These are phyloP conservation scores for Mrakia hoshinonis DNA, from an alignment of 768 basidiomycete species.

Conservation along the genomic window DNA sequence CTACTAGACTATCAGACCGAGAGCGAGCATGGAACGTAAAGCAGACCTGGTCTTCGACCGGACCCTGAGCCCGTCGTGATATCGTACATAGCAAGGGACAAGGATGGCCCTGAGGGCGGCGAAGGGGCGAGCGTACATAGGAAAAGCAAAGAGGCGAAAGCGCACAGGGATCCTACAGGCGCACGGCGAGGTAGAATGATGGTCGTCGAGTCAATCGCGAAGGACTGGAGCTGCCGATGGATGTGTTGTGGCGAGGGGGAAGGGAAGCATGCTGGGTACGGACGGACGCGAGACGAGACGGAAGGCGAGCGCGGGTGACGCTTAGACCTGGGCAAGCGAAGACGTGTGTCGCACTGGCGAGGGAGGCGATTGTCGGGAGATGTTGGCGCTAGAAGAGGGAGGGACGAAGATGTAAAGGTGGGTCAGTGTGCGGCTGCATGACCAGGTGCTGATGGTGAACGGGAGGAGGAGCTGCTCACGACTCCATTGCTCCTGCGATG, in stretches of 20 bases:
- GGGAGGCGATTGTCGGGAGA: neutral
- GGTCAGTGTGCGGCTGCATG: neutral
- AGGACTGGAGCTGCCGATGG: neutral
- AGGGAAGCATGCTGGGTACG: neutral
- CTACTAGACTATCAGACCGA: neutral
- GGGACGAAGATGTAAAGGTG: neutral
- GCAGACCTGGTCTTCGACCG: neutral
- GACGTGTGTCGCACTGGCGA: slow-evolving; percentile 19
- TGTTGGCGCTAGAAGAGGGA: neutral
- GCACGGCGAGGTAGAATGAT: neutral
- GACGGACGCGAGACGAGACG: neutral
- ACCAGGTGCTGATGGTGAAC: neutral
- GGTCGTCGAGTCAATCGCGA: neutral
- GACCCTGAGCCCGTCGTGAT: neutral
- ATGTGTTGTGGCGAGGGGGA: neutral
- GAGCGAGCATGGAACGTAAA: neutral
- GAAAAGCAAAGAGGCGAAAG: neutral
- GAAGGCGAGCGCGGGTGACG: neutral
- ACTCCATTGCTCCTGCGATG: slow-evolving; percentile 14
- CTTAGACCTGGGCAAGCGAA: slow-evolving; percentile 10
- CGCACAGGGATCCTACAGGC: neutral
- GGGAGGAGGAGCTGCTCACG: neutral
- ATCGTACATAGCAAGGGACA: neutral
- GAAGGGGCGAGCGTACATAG: neutral
- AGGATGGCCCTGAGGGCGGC: neutral